Evolutionary conservation across 225 moss, liverwort and hornwort genomes (phyloP), one percentile per base, ranked within the genome.

Genomic region (Physcomitrellopsis africana): DNA sequence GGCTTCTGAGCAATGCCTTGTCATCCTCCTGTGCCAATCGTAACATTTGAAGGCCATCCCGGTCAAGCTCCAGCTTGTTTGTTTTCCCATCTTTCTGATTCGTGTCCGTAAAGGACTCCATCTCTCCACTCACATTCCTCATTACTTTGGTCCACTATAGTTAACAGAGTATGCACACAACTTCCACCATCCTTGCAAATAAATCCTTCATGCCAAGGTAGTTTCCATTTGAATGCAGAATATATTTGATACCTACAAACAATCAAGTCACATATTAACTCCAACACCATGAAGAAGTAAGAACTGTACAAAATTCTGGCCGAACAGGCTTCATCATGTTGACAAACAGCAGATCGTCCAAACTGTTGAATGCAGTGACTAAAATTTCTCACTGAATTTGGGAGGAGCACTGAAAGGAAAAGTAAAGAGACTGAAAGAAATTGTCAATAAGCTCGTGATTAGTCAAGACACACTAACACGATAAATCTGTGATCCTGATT

Each of bases 41-140:
- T 70, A 87, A 41, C 81, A 84, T 84, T 3, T 87, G 84, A 46
- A 87, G 74, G 14, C 87, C 87, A 65, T 84, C 77, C 1, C 81
- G 0, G 63, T 84, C 87, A 24, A 24, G 1, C 22, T 87, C 79
- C 5, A 3, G 8, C 63, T 71, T 81, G 24, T 24, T 24, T 1
- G 7, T 10, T 51, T 67, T 53, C 4, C 14, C 10, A 0, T 76
- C 64, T 37, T 54, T 64, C 0, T 27, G 8, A 20, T 53, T 72
- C 48, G 22, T 13, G 1, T 74, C 54, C 1, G 5, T 51, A 0
- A 68, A 11, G 2, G 42, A 59, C 3, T 80, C 68, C 43, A 70
- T 47, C 60, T 80, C 13, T 23, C 44, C 44, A 60, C 3, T 26
- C 4, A 56, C n/a, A 60, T 72, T 41, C 1, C 24, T 24, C 24